A percentile compares a stretch with the other conserved stretches of the same genome.
Evolutionary conservation across 192 early-diverging fungal genomes (phyloP).

Genomic region (Mortierella alpina): DNA sequence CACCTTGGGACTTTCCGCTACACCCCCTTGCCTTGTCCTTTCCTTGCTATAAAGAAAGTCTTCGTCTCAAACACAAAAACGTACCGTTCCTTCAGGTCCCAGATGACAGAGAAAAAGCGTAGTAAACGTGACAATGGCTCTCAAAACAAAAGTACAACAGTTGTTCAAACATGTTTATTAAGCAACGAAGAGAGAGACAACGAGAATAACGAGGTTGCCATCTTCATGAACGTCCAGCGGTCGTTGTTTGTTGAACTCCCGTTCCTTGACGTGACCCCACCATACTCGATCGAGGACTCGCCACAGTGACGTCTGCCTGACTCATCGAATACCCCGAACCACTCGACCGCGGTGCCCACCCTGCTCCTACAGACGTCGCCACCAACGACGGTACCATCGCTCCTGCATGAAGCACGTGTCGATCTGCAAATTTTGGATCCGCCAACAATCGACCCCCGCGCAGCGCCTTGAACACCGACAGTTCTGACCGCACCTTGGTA

Average conservation of each 20-base stretch:
- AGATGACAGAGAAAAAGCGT: too few species aligned
- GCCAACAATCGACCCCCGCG: conserved; percentile 52
- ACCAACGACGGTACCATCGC: conserved; percentile 57
- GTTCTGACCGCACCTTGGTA: conserved; percentile 43
- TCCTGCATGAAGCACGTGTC: conserved; percentile 48
- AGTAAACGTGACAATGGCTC: background rate
- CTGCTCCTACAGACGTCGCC: conserved; percentile 55
- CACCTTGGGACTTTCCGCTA: too few species aligned
- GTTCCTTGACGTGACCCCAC: conserved; percentile 26
- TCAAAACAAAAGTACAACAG: too few species aligned
- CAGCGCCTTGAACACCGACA: conserved; percentile 51
- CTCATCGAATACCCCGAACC: background rate
- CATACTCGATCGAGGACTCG: conserved; percentile 39
- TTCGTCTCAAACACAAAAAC: too few species aligned
- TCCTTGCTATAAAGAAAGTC: too few species aligned
- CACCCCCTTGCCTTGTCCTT: too few species aligned
- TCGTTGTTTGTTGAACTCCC: background rate
- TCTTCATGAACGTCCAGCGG: background rate
- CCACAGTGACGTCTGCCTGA: background rate
- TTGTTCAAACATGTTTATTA: too few species aligned
- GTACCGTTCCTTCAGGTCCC: too few species aligned
- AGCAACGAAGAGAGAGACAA: too few species aligned
- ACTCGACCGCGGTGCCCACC: conserved; percentile 48
- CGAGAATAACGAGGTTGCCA: too few species aligned
- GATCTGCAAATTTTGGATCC: background rate